Evolutionary conservation across 2,329 filamentous ascomycete species (phyloP).

Genomic region (Leptodontidium sp.): DNA sequence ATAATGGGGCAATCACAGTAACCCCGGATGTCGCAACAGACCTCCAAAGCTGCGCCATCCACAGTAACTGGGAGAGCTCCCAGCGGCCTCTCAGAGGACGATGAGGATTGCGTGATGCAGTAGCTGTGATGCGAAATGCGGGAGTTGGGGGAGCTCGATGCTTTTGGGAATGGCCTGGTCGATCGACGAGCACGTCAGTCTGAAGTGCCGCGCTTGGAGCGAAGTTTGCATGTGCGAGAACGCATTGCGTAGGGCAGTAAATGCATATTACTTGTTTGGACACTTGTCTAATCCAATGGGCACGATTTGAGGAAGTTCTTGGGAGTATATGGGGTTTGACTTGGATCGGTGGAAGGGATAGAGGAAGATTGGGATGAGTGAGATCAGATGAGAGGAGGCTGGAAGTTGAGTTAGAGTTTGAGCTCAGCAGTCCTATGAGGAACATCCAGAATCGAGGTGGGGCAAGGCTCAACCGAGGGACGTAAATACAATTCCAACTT

Average conservation of each 20-base stretch:
- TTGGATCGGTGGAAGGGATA: background rate
- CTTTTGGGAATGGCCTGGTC: constrained; percentile 3
- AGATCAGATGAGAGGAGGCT: background rate
- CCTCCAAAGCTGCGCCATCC: constrained; percentile 7
- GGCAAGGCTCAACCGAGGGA: background rate
- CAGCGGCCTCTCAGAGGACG: background rate
- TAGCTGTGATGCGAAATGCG: background rate
- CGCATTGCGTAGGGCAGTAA: background rate
- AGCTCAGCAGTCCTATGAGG: background rate
- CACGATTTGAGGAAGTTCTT: background rate
- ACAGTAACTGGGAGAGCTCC: background rate
- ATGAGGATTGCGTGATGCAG: constrained; percentile 1
- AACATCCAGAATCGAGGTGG: background rate
- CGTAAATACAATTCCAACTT: too few relatives aligned
- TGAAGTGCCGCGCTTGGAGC: background rate
- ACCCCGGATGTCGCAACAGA: constrained; percentile 2
- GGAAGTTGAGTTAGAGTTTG: background rate
- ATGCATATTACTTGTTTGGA: background rate
- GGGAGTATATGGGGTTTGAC: background rate
- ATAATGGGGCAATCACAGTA: background rate
- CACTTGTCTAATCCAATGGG: background rate
- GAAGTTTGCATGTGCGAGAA: background rate
- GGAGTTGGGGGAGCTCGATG: constrained; percentile 5
- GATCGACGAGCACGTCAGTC: constrained; percentile 21
- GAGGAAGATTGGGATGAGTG: background rate